Evolutionary conservation across 1,284 basidiomycete species (phyloP).

Genomic region (Apiotrichum domesticum): DNA sequence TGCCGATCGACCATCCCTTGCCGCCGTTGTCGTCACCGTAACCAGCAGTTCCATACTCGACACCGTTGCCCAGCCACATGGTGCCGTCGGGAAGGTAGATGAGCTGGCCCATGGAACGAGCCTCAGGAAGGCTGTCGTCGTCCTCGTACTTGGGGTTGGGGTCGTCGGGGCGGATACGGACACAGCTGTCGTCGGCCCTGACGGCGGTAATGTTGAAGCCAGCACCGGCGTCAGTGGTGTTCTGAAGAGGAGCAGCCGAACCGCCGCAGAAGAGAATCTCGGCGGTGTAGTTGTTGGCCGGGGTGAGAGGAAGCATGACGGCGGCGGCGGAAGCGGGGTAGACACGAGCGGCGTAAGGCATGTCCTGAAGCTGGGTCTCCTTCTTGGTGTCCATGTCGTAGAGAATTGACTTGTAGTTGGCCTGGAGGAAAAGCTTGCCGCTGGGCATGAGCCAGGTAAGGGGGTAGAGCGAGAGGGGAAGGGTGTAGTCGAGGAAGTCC

Average conservation of each 20-base stretch:
- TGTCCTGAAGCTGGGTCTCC: conserved; percentile 40
- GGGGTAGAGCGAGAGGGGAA: conserved; percentile 83
- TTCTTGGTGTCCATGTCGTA: conserved; percentile 37
- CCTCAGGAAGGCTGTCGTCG: conserved; percentile 65
- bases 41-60: conserved; percentile 56
- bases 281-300: conserved; percentile 78
- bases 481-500: conserved; percentile 73
- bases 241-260: conserved; percentile 50
- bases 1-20: conserved; percentile 30
- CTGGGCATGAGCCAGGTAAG: conserved; percentile 76
- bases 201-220: conserved; percentile 43
- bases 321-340: conserved; percentile 87
- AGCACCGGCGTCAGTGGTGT: conserved; percentile 38
- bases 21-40: conserved; percentile 44
- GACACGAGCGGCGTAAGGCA: conserved; percentile 63
- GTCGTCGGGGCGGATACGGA: conserved; percentile 71
- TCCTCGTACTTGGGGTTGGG: conserved; percentile 53
- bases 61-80: conserved; percentile 62
- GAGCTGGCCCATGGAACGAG: conserved; percentile 74
- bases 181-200: conserved; percentile 45
- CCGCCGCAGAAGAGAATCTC: conserved; percentile 88
- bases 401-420: conserved; percentile 48
- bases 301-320: conserved; percentile 84
- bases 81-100: conserved; percentile 46
- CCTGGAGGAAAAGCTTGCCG: conserved; percentile 66